phyloP scores from a whole-genome alignment of 129 eudicot species.

The Glebionis coronaria region DNA sequence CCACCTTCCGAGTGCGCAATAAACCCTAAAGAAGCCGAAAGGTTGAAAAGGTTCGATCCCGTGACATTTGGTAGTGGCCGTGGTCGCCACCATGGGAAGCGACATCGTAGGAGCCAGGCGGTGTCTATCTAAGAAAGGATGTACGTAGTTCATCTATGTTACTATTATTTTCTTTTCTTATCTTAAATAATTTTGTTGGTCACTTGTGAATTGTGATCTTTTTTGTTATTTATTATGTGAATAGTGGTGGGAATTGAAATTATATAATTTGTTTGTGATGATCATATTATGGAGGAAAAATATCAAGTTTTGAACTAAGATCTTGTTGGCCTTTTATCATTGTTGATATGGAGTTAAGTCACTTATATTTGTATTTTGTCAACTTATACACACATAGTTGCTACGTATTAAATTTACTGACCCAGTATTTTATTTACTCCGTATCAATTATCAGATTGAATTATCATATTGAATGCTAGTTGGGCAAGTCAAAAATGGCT shows the following conservation, averaged over 20 bases:
- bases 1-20: constrained; percentile 77
- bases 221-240: constrained; percentile 34
- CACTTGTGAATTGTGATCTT: constrained; percentile 23
- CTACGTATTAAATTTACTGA: background rate
- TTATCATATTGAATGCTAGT: constrained; percentile 6
- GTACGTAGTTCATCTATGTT: constrained; percentile 7
- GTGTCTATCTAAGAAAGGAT: constrained; percentile 36
- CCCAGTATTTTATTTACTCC: background rate
- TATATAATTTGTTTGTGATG: constrained; percentile 27
- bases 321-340: constrained; percentile 1
- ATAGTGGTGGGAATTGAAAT: constrained; percentile 21
- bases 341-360: background rate
- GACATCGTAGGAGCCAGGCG: constrained; percentile 41
- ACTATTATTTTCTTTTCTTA: constrained; percentile 15
- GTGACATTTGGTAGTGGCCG: constrained; percentile 71
- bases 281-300: constrained; percentile 21
- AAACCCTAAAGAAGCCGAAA: constrained; percentile 56
- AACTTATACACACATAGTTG: background rate
- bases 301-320: constrained; percentile 18
- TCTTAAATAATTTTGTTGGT: constrained; percentile 21
- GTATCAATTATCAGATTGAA: too few relatives aligned
- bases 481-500: background rate
- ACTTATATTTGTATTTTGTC: background rate
- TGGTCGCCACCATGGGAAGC: constrained; percentile 47
- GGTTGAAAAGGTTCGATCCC: constrained; percentile 64